These are phyloP conservation scores for Porcisia deanei DNA, from an alignment of 208 protist genomes.

Conservation along the genomic window DNA sequence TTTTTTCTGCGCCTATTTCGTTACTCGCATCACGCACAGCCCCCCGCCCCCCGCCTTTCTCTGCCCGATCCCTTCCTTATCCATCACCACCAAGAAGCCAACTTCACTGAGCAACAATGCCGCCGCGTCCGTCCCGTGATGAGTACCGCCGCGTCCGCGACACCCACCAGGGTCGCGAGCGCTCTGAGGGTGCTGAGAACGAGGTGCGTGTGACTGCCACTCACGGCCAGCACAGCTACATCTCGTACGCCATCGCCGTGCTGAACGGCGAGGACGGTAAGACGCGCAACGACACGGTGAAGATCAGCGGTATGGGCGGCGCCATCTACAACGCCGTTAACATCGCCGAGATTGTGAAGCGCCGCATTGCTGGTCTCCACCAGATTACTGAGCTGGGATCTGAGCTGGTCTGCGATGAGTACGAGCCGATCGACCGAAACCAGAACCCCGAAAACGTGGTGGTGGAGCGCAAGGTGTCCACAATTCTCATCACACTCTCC, in stretches of 20 bases:
- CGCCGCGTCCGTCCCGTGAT: slow-evolving; percentile 56
- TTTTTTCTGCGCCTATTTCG: not conserved
- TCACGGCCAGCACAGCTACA: slow-evolving; percentile 87
- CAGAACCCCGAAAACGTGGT: slow-evolving; percentile 71
- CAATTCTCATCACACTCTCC: slow-evolving; percentile 91
- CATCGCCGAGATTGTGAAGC: slow-evolving; percentile 93
- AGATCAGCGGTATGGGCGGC: slow-evolving; percentile 89
- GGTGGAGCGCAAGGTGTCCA: slow-evolving; percentile 86
- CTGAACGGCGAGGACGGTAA: slow-evolving; percentile 85
- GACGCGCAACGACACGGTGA: slow-evolving; percentile 83
- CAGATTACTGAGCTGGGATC: slow-evolving; percentile 90
- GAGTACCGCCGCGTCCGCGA: slow-evolving; percentile 77
- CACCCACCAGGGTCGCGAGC: slow-evolving; percentile 50
- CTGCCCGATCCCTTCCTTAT: not conserved
- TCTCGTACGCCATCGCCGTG: slow-evolving; percentile 87
- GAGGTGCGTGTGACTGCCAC: slow-evolving; percentile 86
- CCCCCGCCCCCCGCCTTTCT: not conserved
- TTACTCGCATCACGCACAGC: slow-evolving; percentile 3
- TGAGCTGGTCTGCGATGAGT: slow-evolving; percentile 86
- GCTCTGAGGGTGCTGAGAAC: slow-evolving; percentile 74
- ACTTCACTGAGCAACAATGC: slow-evolving; percentile 28
- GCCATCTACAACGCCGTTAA: slow-evolving; percentile 93
- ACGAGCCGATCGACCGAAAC: slow-evolving; percentile 79
- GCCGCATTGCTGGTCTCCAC: slow-evolving; percentile 88
- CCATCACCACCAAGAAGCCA: not conserved